Base-by-base conservation (phyloP, 1,284 basidiomycete species). In the Puccinia hordei region DNA sequence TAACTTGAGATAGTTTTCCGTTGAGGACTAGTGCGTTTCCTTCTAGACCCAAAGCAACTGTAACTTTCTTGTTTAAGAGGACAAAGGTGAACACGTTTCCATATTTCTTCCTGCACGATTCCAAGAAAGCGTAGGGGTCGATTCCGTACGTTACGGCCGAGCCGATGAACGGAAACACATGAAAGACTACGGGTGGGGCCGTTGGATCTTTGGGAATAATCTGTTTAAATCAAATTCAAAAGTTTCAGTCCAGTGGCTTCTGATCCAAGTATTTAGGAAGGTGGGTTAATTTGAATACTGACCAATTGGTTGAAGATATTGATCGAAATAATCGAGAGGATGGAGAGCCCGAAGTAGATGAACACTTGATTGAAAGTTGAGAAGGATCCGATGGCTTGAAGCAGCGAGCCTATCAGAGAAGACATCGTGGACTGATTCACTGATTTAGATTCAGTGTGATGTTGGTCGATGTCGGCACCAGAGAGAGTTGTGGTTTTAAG, bases 1-100 rank as follows among this genome's bases (percentile, higher is more conserved):
- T 96, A 81, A 99, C 91, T 63, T 94, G 91, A 1, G 91, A 91
- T 61, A 94, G 90, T 87, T 95, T 96, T 61, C 96, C 97, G 81
- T 97, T 96, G 44, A 99, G 90, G 81, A 98, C 88, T 83, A 98
- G 92, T 87, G 98, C 95, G 86, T 93, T 96, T 35, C 97, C 97
- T 86, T 93, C 93, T 55, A 94, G 89, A 51, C 95, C 93, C 35
- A 99, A 89, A 0, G 94, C 92, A 78, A 96, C 95, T 0, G 96
- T 98, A 83, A 98, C 90, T 78, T 90, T 90, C 81, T 94, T 90
- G 63, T 96, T 96, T 63, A 98, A 88, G 12, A 99, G 88, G 68
- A 94, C 88, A 86, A 96, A 98, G 0, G 96, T 97, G 87, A 98
- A 99, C n/a, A 98, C 91, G 76, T 90, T 88, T 57, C 90, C 90